Percentiles rank a stretch among this genome's conserved stretches.
Evolutionary conservation across 2,329 filamentous ascomycete species (phyloP).

Genomic region (Colletotrichum sp.): DNA sequence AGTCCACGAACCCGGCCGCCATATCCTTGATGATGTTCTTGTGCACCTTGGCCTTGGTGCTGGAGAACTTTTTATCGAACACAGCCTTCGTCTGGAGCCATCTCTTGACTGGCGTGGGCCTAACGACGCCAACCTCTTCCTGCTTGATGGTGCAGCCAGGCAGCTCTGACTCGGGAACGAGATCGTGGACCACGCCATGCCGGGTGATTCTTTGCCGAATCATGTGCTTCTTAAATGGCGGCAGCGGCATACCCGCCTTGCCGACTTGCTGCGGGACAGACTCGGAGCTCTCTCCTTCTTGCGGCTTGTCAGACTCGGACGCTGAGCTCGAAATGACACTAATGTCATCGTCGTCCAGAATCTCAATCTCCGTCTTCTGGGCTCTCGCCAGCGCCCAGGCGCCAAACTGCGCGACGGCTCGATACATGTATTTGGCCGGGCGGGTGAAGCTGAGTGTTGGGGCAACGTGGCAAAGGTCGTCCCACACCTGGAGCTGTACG

Average conservation of each 20-base stretch:
- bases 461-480: constrained; percentile 90
- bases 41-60: constrained; percentile 73
- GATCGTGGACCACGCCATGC: constrained; percentile 74
- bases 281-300: constrained; percentile 26
- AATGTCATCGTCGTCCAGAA: constrained; percentile 78
- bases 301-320: constrained; percentile 39
- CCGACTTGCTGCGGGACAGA: constrained; percentile 60
- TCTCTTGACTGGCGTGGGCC: constrained; percentile 78
- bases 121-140: constrained; percentile 77
- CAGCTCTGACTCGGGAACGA: constrained; percentile 70
- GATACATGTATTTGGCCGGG: constrained; percentile 97
- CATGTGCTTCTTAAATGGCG: constrained; percentile 84
- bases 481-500: constrained; percentile 95
- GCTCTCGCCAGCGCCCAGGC: constrained; percentile 88
- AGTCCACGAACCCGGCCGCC: constrained; percentile 71
- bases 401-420: constrained; percentile 89
- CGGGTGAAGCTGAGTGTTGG: constrained; percentile 94
- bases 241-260: constrained; percentile 85
- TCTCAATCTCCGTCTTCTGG: constrained; percentile 81
- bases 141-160: constrained; percentile 67
- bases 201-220: constrained; percentile 86
- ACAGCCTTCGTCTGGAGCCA: constrained; percentile 79
- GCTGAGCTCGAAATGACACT: constrained; percentile 73
- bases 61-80: constrained; percentile 77
- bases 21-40: constrained; percentile 77